Percentiles rank a stretch among this genome's conserved stretches.
phyloP scores from a whole-genome alignment of 164 flowering plant species.

The Umbilicus rupestris region DNA sequence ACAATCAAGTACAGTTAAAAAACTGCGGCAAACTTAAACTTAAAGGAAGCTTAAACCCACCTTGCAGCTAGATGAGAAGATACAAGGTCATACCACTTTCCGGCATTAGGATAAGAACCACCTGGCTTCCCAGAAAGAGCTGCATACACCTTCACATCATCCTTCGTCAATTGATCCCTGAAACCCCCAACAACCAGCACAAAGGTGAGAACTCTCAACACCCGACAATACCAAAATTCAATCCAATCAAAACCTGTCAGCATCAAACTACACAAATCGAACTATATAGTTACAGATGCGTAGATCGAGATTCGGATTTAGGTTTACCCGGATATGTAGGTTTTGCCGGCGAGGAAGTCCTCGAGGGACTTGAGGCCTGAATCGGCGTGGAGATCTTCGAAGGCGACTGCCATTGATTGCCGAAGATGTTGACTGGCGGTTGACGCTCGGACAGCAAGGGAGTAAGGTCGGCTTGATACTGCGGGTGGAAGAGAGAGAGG shows the following conservation, averaged over 20 bases:
- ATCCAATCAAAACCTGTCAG: neutral
- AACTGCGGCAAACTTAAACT: neutral
- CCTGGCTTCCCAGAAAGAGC: slow-evolving; percentile 7
- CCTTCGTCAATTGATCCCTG: slow-evolving; percentile 7
- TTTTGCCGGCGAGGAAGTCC: slow-evolving; percentile 52
- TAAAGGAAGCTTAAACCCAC: slow-evolving; percentile 24
- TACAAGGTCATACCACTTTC: slow-evolving; percentile 53
- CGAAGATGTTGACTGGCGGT: neutral
- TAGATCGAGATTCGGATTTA: neutral
- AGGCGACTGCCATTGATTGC: slow-evolving; percentile 57
- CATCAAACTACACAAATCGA: neutral
- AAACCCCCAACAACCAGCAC: neutral
- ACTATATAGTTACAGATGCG: neutral
- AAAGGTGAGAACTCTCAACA: neutral
- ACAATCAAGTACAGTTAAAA: neutral
- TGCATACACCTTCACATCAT: slow-evolving; percentile 7
- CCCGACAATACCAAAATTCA: neutral
- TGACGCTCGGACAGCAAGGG: neutral
- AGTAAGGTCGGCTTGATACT: neutral
- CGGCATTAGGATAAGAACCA: slow-evolving; percentile 8
- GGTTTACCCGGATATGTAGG: slow-evolving; percentile 66
- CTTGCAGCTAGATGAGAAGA: slow-evolving; percentile 49
- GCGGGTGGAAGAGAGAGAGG: neutral
- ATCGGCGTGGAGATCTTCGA: slow-evolving; percentile 85
- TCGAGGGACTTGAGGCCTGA: slow-evolving; percentile 78